Evolutionary conservation across 2,329 filamentous ascomycete species (phyloP), one percentile per base, ranked within the genome.

Genomic region (Alternaria sp.): DNA sequence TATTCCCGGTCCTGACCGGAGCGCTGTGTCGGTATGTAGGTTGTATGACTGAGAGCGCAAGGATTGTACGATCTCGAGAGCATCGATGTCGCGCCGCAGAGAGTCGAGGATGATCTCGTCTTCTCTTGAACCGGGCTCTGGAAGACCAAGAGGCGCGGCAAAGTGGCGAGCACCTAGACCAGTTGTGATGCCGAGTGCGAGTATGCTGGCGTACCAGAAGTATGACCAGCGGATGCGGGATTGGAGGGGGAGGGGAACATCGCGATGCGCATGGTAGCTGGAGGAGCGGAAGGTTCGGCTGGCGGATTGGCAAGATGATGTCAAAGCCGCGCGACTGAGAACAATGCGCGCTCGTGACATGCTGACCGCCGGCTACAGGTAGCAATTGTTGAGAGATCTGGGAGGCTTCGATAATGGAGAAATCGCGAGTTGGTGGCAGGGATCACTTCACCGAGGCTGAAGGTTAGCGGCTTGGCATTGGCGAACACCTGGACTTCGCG

Each of bases 141-240:
- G 75, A 0, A 75, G 67, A 2, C 74, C 68, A 20, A 71, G 65
- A 1, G 76, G 75, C 14, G 67, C 67, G 21, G 71, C 70, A 26
- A 76, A 77, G 14, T 74, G 66, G 44, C 71, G 71, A 26, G 75
- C 61, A 4, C 64, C 66, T 37, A 74, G 65, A 12, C 76, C 75
- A 9, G 71, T 67, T 8, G 64, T 65, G 58, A 72, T 64, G 26
- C 76, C 75, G 5, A 71, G 47, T 2, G 69, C 63, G 41, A 77
- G 69, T 26, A 77, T 67, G 46, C 73, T 61, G 53, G 67, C 74
- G 53, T 78, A 78, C 75, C 74, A 78, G 54, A 76, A 55, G 66
- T 77, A 77, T 3, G 71, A 70, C 63, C 70, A 69, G 53, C 73
- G 74, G 33, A 75, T 75, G 21, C 70, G 70, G 50, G 70, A 61